phyloP scores from a whole-genome alignment of 2,329 filamentous ascomycete species.

The Sarocladiaceae sp. region DNA sequence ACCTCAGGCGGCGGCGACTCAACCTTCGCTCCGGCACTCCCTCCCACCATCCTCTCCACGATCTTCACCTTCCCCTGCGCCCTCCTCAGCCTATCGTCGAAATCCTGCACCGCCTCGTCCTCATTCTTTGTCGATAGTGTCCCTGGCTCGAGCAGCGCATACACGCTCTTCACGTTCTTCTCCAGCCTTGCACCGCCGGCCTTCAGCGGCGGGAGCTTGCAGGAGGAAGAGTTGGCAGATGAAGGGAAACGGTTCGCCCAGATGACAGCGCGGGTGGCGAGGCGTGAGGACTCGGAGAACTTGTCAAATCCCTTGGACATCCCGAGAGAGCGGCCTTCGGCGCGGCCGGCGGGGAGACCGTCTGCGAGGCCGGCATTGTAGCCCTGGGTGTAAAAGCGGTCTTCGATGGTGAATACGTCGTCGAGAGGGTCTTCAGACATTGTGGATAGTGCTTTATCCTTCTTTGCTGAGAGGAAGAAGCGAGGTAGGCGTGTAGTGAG shows the following conservation, averaged over 20 bases:
- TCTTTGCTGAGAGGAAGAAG: no score
- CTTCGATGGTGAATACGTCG: conserved; percentile 53
- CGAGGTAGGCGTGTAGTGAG: conserved; percentile 3
- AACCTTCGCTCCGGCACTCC: conserved; percentile 7
- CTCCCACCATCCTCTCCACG: conserved; percentile 61
- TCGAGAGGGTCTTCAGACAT: conserved; percentile 46
- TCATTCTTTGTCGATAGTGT: conserved; percentile 75
- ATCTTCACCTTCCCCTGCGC: conserved; percentile 81
- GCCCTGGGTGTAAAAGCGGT: conserved; percentile 74
- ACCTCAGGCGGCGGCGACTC: background rate
- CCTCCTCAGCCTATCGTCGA: conserved; percentile 81
- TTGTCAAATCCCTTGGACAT: conserved; percentile 93
- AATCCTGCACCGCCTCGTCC: conserved; percentile 84
- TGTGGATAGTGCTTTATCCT: background rate
- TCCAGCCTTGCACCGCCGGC: conserved; percentile 56
- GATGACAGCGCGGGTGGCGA: conserved; percentile 74
- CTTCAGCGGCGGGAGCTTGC: conserved; percentile 36
- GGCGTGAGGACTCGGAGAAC: conserved; percentile 69
- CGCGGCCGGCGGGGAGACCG: conserved; percentile 68
- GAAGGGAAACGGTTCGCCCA: conserved; percentile 68
- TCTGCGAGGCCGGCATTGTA: conserved; percentile 69
- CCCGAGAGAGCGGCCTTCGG: conserved; percentile 86
- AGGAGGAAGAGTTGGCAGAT: background rate
- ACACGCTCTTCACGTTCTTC: conserved; percentile 70
- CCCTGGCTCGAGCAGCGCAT: conserved; percentile 71